These are phyloP conservation scores for Chalaropsis thielavioides DNA, from an alignment of 2,329 filamentous ascomycete genomes.

Conservation along the genomic window DNA sequence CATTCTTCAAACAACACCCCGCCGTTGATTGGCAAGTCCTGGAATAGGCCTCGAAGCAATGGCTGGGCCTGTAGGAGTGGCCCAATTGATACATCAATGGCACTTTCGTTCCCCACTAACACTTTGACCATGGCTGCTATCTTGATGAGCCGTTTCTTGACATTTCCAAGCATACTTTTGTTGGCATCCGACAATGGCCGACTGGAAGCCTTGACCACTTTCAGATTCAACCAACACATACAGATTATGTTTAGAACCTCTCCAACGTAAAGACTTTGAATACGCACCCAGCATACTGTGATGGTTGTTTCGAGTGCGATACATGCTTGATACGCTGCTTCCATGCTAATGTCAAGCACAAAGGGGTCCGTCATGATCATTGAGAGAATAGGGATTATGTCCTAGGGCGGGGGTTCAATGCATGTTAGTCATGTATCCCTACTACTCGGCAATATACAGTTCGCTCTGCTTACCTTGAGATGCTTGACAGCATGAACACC, in stretches of 20 bases:
- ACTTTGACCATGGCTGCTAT: background rate
- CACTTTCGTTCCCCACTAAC: background rate
- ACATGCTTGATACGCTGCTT: slow-evolving; percentile 37
- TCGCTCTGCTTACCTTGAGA: slow-evolving; percentile 37
- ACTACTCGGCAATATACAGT: background rate
- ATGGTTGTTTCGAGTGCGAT: slow-evolving; percentile 44
- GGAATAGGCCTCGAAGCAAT: slow-evolving; percentile 3
- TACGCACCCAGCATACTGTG: slow-evolving; percentile 52
- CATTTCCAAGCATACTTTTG: background rate
- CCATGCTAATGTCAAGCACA: slow-evolving; percentile 35
- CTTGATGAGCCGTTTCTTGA: slow-evolving; percentile 1
- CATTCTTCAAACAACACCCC: slow-evolving; percentile 82
- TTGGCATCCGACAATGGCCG: slow-evolving; percentile 20
- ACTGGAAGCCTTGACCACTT: slow-evolving; percentile 22
- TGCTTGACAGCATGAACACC: slow-evolving; percentile 52
- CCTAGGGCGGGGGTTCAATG: slow-evolving; percentile 26
- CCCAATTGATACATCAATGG: slow-evolving; percentile 13
- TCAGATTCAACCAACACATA: slow-evolving; percentile 46
- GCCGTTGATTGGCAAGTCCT: slow-evolving; percentile 28
- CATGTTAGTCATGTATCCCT: background rate
- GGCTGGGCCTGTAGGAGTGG: slow-evolving; percentile 1
- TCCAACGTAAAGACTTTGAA: slow-evolving; percentile 31
- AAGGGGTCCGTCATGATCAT: slow-evolving; percentile 56
- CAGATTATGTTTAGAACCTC: slow-evolving; percentile 44
- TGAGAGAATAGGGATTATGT: slow-evolving; percentile 52